Base-by-base conservation (phyloP, 176 grass and related monocot genomes). In the Phoenix roebelenii region DNA sequence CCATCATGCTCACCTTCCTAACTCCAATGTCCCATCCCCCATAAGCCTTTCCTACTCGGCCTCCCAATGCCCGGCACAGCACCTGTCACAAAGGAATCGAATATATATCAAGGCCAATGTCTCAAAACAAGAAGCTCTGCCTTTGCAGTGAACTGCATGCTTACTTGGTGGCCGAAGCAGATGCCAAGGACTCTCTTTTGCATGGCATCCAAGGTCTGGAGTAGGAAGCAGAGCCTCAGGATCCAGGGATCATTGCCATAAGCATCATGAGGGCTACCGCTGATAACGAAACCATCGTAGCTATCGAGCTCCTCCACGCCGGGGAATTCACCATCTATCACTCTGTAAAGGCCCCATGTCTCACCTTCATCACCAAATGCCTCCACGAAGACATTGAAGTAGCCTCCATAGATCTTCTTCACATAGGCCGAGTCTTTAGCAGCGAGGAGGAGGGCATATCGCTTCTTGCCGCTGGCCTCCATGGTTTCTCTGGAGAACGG, bases 401-500 rank as follows among this genome's bases (percentile, higher is more conserved):
- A 97, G 50, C 92, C 87, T 0, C 75, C 53, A 66, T 97, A 97
- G 25, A n/a, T 67, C 57, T 88, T 85, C 16, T 75, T 63, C 56
- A 88, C 92, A 65, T 97, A 97, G n/a, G 88, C 92, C 0, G 92
- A 97, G 80, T 97, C 92, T 65, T 50, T 75, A 24, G 80, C 78
- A 3, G 92, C 92, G 55, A 97, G 60, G 9, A 97, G 75, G 23
- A 97, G 77, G 0, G 87, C 92, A 63, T 73, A 91, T 61, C 81
- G 66, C 72, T 80, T 17, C 35, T 55, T 23, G 18, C 25, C 44
- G 19, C 51, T 24, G 12, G 25, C 20, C 61, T 53, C 62, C 75
- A 59, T 76, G 58, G 60, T 10, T 28, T 20, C 20, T 20, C 20
- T 20, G 5, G 3, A 28, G 26, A 28, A 28, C 4, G 4, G 26